Base-by-base conservation (phyloP, 768 basidiomycete species). In the Lactarius hatsudake region DNA sequence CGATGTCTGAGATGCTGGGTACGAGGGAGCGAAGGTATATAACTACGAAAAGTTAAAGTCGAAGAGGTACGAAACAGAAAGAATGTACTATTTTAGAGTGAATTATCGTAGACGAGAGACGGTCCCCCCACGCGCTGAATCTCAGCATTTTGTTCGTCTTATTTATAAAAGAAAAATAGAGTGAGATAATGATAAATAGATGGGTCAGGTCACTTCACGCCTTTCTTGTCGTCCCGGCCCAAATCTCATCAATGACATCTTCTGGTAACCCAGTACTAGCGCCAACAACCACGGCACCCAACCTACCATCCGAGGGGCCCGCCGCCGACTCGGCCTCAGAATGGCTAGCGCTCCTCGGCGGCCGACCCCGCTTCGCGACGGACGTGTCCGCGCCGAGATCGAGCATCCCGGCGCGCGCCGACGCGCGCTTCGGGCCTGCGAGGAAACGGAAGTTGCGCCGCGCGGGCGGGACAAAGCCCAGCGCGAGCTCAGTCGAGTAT, bases 371-470 rank as follows among this genome's bases (percentile, higher is more conserved):
- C 26, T 53, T 53, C 51, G 48, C 23, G 15, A 13, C 23, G 13
- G 6, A 15, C 12, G 12, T 5, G 2, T 53, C 54, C 28, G 13
- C 10, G 48, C 30, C 9, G 8, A 59, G 42, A 30, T 64, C 58
- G 40, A 67, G 18, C 51, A 26, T 64, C 13, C 66, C 66, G 2
- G 58, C 58, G 0, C 66, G 62, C 20, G 62, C 66, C 34, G 66
- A 67, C 17, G 26, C 53, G 12, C 66, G 62, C 10, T 40, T 67
- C 48, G 10, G 51, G 40, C 8, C 34, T 23, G 59, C 36, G 1
- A 72, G 42, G 45, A 72, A 72, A 10, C 51, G 43, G 45, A 72
- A 71, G 58, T 72, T 71, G 7, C 71, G 67, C 20, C 63, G 56
- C 2, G 55, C 42, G 0, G 71, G 71, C 30, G 53, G 40, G 20